Percentiles rank a stretch among this genome's conserved stretches.
phyloP scores from a whole-genome alignment of 176 grass and related monocot species.

The Hordeum vulgare region DNA sequence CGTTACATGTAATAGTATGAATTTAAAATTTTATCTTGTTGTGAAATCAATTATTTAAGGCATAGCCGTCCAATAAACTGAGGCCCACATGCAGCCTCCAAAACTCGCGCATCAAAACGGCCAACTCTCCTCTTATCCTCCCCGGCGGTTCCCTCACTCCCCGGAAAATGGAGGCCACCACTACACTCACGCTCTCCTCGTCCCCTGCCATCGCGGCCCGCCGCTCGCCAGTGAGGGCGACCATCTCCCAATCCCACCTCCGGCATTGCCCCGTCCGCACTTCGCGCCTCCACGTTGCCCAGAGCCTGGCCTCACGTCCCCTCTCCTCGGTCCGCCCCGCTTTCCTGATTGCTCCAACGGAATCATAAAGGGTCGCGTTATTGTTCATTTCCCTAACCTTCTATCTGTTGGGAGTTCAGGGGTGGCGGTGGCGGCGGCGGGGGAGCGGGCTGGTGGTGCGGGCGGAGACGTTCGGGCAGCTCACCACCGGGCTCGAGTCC shows the following conservation, averaged over 20 bases:
- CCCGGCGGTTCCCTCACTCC: neutral
- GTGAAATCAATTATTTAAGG: no score
- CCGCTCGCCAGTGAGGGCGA: neutral
- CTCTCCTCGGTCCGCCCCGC: neutral
- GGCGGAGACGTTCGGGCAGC: constrained; percentile 95
- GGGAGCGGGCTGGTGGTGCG: constrained; percentile 44
- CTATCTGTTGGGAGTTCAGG: neutral
- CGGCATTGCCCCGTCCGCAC: neutral
- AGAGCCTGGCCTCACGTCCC: neutral
- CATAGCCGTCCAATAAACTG: no score
- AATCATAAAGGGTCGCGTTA: neutral
- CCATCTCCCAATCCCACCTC: neutral
- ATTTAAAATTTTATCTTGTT: no score
- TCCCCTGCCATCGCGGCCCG: neutral
- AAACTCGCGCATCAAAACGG: no score
- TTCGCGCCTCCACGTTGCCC: neutral
- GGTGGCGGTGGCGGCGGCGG: constrained; percentile 21
- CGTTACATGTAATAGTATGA: no score
- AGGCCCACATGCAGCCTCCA: no score
- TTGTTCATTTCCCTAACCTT: neutral
- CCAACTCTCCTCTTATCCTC: constrained; percentile 3
- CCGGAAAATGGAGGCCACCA: neutral
- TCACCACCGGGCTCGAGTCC: constrained; percentile 86
- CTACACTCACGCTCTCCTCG: constrained; percentile 10
- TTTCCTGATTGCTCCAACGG: neutral